Percentiles rank a stretch among this genome's conserved stretches.
Evolutionary conservation across 169 alveolate species (phyloP).

Genomic region (Fabrea salina): DNA sequence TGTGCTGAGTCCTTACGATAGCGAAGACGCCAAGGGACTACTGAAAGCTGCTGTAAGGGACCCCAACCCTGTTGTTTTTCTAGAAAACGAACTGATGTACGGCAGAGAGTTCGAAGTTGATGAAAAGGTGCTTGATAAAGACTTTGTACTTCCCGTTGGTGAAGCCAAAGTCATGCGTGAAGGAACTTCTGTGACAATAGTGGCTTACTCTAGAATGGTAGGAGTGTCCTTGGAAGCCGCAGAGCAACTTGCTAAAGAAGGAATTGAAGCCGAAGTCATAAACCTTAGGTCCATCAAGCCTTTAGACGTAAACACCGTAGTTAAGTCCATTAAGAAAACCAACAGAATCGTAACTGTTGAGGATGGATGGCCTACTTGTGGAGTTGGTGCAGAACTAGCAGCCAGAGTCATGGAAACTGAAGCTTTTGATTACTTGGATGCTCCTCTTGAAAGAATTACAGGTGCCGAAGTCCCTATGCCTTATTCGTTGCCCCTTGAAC

Average conservation of each 20-base stretch:
- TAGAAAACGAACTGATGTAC: slow-evolving; percentile 90
- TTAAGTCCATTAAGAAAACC: slow-evolving; percentile 83
- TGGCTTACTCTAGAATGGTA: slow-evolving; percentile 83
- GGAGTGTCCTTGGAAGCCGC: slow-evolving; percentile 87
- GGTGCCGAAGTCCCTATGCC: slow-evolving; percentile 82
- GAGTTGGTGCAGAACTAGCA: slow-evolving; percentile 86
- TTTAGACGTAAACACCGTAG: slow-evolving; percentile 81
- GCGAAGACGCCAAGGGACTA: slow-evolving; percentile 88
- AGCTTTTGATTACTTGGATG: slow-evolving; percentile 74
- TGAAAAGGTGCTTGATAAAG: slow-evolving; percentile 67
- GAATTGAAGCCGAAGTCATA: slow-evolving; percentile 85
- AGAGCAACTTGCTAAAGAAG: slow-evolving; percentile 68
- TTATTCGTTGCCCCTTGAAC: slow-evolving; percentile 65
- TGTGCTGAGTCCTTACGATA: slow-evolving; percentile 86
- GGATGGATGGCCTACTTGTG: slow-evolving; percentile 90
- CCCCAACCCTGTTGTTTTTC: slow-evolving; percentile 87
- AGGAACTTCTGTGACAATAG: slow-evolving; percentile 86
- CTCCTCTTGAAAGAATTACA: slow-evolving; percentile 77
- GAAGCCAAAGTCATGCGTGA: slow-evolving; percentile 84
- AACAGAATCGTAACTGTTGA: slow-evolving; percentile 87
- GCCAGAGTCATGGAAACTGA: slow-evolving; percentile 55
- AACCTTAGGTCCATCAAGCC: slow-evolving; percentile 88
- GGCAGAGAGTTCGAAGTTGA: slow-evolving; percentile 78
- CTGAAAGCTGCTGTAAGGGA: slow-evolving; percentile 87
- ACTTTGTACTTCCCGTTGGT: slow-evolving; percentile 84